These are phyloP conservation scores for Tubosaeta sp. DNA, from an alignment of 768 basidiomycete species.

Conservation along the genomic window DNA sequence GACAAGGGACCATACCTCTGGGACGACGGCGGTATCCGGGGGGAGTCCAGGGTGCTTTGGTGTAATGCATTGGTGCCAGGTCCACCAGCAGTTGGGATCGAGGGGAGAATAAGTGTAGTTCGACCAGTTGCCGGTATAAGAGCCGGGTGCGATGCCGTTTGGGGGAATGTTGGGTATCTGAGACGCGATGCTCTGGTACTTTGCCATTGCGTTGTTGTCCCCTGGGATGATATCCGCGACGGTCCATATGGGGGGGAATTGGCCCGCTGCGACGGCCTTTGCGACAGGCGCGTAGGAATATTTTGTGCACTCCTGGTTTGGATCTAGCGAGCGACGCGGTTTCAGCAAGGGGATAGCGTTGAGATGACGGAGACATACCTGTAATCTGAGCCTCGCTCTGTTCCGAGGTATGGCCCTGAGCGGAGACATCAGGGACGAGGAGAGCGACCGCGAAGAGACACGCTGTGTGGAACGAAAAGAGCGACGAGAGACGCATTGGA, in stretches of 20 bases:
- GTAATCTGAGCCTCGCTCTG: constrained; percentile 35
- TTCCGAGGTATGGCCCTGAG: background rate
- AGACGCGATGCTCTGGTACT: constrained; percentile 40
- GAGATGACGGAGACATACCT: constrained; percentile 22
- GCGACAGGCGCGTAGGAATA: constrained; percentile 40
- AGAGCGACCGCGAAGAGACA: background rate
- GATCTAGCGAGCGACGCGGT: constrained; percentile 20
- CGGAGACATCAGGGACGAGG: background rate
- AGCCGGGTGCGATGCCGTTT: constrained; percentile 29
- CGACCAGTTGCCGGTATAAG: constrained; percentile 29
- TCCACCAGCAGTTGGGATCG: constrained; percentile 51
- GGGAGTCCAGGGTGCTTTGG: constrained; percentile 45
- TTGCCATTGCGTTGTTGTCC: constrained; percentile 40
- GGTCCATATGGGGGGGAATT: constrained; percentile 47
- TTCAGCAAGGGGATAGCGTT: background rate
- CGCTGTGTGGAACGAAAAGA: background rate
- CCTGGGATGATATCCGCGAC: constrained; percentile 38
- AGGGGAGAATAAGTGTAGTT: constrained; percentile 32
- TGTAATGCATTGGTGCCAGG: constrained; percentile 36
- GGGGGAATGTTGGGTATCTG: constrained; percentile 46
- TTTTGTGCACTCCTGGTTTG: constrained; percentile 37
- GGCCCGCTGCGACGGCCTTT: constrained; percentile 22
- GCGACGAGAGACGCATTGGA: constrained; percentile 2
- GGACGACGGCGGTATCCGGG: constrained; percentile 41
- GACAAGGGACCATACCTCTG: constrained; percentile 37